These are phyloP conservation scores for Myxozyma nipponensis DNA, from an alignment of 805 yeast species.

Conservation along the genomic window DNA sequence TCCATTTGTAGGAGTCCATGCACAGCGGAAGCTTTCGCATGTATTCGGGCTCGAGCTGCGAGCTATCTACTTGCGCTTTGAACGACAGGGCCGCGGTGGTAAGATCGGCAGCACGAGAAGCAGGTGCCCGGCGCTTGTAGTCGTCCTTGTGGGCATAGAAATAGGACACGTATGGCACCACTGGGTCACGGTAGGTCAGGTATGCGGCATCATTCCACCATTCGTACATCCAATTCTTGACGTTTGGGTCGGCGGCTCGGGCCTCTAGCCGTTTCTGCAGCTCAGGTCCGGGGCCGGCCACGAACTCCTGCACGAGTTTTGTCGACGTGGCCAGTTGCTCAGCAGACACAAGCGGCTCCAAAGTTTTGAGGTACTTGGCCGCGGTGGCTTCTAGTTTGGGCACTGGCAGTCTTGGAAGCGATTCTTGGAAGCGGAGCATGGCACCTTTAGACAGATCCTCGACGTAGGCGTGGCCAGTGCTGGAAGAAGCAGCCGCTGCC, in stretches of 20 bases:
- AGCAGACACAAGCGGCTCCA: conserved; percentile 59
- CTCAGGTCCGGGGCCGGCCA: conserved; percentile 57
- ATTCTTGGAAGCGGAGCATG: conserved; percentile 65
- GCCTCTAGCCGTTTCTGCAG: conserved; percentile 63
- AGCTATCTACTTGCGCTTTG: conserved; percentile 60
- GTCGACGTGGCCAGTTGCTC: conserved; percentile 53
- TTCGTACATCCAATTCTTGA: conserved; percentile 82
- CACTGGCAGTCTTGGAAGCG: conserved; percentile 81
- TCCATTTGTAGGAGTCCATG: conserved; percentile 85
- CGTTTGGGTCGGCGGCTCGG: conserved; percentile 51
- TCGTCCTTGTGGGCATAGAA: conserved; percentile 80
- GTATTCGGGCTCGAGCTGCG: conserved; percentile 73
- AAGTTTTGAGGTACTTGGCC: conserved; percentile 61
- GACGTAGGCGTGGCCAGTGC: neutral
- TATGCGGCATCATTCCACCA: conserved; percentile 96
- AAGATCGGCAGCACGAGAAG: conserved; percentile 68
- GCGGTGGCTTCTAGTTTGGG: conserved; percentile 75
- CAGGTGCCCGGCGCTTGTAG: conserved; percentile 36
- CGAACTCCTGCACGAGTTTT: conserved; percentile 60
- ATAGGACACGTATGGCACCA: conserved; percentile 91
- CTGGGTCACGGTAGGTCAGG: conserved; percentile 85
- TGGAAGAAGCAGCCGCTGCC: neutral
- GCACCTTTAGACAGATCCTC: neutral
- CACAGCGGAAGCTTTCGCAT: conserved; percentile 80
- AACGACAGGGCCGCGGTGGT: conserved; percentile 65